Percentiles rank a stretch among this genome's conserved stretches.
Conservation (phyloP, 23 red algal genomes). For the Agarophyton chilense region DNA sequence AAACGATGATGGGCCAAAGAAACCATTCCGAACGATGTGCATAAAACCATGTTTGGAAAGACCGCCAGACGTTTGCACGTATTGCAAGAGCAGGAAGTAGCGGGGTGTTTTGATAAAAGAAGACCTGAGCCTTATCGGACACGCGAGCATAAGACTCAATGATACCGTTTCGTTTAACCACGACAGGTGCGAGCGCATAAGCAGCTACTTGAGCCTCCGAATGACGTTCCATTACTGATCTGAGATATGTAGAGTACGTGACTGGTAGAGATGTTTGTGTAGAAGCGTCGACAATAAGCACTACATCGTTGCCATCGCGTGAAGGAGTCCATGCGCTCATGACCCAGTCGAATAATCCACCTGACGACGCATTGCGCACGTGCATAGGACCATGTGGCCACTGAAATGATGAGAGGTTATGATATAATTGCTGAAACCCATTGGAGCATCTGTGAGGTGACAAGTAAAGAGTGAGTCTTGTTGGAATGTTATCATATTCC, state of each 20-base stretch:
- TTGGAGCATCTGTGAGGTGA: slow-evolving; percentile 7
- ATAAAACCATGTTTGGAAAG: slow-evolving; percentile 62
- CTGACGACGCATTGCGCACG: slow-evolving; percentile 34
- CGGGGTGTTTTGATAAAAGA: slow-evolving; percentile 51
- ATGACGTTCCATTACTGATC: slow-evolving; percentile 2
- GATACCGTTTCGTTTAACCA: neutral
- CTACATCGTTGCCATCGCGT: slow-evolving; percentile 2
- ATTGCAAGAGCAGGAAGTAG: slow-evolving; percentile 18
- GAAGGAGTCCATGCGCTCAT: slow-evolving; percentile 38
- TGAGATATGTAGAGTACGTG: slow-evolving; percentile 37
- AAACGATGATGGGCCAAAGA: slow-evolving; percentile 69
- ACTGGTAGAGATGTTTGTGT: slow-evolving; percentile 3
- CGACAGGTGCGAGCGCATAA: slow-evolving; percentile 38
- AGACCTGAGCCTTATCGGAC: neutral
- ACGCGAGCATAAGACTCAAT: neutral
- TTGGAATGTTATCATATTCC: slow-evolving; percentile 11
- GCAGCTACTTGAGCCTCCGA: slow-evolving; percentile 30
- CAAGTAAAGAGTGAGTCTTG: slow-evolving; percentile 16
- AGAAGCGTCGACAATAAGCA: slow-evolving; percentile 52
- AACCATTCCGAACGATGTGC: slow-evolving; percentile 76
- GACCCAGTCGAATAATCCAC: slow-evolving; percentile 51
- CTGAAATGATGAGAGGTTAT: neutral
- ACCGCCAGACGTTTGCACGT: slow-evolving; percentile 51
- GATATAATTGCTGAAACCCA: neutral
- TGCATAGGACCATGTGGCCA: slow-evolving; percentile 58